Evolutionary conservation across 108 stramenopile species (phyloP).

Genomic region (Pseudonitzschia delicatissima): DNA sequence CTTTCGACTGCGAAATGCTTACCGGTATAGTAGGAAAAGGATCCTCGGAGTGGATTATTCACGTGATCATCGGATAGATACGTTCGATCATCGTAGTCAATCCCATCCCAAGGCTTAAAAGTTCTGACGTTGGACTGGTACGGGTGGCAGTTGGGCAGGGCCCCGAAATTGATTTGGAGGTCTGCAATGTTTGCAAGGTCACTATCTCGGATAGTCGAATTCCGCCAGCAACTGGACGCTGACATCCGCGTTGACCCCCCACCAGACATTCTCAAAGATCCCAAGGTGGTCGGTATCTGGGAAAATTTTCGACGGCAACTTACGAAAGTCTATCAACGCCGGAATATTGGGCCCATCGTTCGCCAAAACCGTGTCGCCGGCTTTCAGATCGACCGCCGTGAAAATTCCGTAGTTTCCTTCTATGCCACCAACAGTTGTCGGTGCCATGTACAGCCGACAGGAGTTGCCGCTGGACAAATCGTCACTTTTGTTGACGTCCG

Average conservation of each 20-base stretch:
- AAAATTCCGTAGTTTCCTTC: neutral
- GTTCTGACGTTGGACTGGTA: neutral
- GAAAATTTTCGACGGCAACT: neutral
- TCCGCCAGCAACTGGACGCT: neutral
- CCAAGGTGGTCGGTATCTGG: neutral
- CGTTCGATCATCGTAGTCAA: neutral
- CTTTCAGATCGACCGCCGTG: neutral
- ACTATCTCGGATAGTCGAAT: neutral
- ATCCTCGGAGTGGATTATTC: conserved; percentile 1
- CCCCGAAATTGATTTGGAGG: neutral
- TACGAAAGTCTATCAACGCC: neutral
- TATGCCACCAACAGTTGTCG: neutral
- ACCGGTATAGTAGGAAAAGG: conserved; percentile 39
- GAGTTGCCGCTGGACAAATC: neutral
- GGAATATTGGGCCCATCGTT: conserved; percentile 10
- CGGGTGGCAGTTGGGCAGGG: neutral
- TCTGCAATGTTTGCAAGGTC: neutral
- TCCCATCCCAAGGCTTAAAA: neutral
- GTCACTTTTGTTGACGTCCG: neutral
- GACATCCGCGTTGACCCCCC: neutral
- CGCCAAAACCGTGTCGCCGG: neutral
- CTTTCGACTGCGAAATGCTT: conserved; percentile 18
- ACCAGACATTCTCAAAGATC: neutral
- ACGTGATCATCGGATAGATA: neutral
- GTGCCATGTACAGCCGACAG: neutral